phyloP scores from a whole-genome alignment of 208 protist genomes.

The Tritrichomonas musculus region DNA sequence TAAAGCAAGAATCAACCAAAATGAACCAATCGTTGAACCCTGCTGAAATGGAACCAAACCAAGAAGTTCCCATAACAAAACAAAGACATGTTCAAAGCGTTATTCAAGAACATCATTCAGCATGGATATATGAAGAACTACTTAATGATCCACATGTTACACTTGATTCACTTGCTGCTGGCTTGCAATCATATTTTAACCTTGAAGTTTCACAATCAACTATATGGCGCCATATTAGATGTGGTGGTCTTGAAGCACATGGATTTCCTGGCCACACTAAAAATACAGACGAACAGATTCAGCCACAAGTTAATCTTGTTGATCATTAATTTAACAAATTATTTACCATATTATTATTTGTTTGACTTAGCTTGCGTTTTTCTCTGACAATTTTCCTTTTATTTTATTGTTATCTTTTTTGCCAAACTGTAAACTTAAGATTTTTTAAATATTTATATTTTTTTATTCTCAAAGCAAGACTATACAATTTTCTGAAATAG shows the following conservation, averaged over 20 bases:
- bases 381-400: no score
- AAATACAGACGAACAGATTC: not conserved
- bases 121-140: not conserved
- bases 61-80: not conserved
- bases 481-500: no score
- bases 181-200: not conserved
- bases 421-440: no score
- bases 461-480: no score
- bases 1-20: not conserved
- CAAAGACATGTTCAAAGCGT: not conserved
- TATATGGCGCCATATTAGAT: not conserved
- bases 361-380: no score
- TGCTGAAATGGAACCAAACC: no score
- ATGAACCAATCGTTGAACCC: not conserved
- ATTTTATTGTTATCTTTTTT: no score
- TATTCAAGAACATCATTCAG: not conserved
- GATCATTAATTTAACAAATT: no score
- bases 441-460: no score
- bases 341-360: no score
- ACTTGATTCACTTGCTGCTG: not conserved
- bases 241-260: not conserved
- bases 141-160: not conserved
- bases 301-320: no score
- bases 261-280: not conserved
- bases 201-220: not conserved